Evolutionary conservation across 1,284 basidiomycete genomes (phyloP).

Genomic region (Phlebopus sp.): DNA sequence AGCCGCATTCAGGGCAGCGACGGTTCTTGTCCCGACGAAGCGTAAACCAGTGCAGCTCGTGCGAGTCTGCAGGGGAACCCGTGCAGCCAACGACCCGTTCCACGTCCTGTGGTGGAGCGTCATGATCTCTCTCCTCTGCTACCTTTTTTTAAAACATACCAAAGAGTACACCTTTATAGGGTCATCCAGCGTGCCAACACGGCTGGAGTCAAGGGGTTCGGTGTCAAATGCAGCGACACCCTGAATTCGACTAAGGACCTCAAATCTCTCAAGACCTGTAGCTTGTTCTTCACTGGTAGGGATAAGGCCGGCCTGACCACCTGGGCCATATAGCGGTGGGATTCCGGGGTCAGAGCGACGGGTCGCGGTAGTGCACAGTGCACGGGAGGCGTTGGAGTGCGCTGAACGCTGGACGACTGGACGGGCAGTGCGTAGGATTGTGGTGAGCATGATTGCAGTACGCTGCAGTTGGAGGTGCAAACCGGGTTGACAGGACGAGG

Average conservation of each 20-base stretch:
- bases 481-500: conserved; percentile 17
- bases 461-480: conserved; percentile 20
- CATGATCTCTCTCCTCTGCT: neutral
- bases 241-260: conserved; percentile 86
- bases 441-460: conserved; percentile 39
- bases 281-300: conserved; percentile 88
- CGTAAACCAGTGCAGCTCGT: conserved; percentile 85
- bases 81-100: conserved; percentile 90
- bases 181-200: conserved; percentile 84
- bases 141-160: conserved; percentile 54
- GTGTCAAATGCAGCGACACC: conserved; percentile 92
- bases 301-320: conserved; percentile 75
- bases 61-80: conserved; percentile 87
- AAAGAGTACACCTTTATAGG: conserved; percentile 87
- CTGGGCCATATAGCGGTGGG: conserved; percentile 70
- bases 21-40: conserved; percentile 63
- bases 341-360: conserved; percentile 55
- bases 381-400: conserved; percentile 39
- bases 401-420: conserved; percentile 36
- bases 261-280: conserved; percentile 95
- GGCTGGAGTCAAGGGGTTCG: conserved; percentile 81
- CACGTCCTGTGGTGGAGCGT: conserved; percentile 51
- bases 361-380: conserved; percentile 54
- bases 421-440: conserved; percentile 39
- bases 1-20: conserved; percentile 91